A percentile compares a stretch with the other conserved stretches of the same genome.
These are phyloP conservation scores for Cyberlindnera lachancei DNA, from an alignment of 805 yeast genomes.

Conservation along the genomic window DNA sequence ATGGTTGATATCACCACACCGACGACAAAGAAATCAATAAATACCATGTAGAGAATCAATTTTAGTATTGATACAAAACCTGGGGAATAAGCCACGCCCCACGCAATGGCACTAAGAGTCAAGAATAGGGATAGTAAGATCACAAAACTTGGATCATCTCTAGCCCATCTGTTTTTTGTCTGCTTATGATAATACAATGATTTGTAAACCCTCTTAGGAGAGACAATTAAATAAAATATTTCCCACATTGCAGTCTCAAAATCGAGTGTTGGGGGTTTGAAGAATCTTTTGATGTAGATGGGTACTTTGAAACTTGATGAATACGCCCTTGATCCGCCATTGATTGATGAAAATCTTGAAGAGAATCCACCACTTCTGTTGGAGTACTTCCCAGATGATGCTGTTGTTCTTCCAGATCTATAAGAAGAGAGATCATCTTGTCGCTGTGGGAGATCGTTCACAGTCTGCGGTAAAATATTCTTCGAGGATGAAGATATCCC, in stretches of 20 bases:
- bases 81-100: slow-evolving; percentile 83
- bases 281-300: slow-evolving; percentile 34
- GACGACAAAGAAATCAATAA: slow-evolving; percentile 67
- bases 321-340: slow-evolving; percentile 2
- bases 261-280: slow-evolving; percentile 76
- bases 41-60: slow-evolving; percentile 74
- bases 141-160: slow-evolving; percentile 90
- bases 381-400: slow-evolving; percentile 3
- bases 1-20: slow-evolving; percentile 66
- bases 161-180: slow-evolving; percentile 70
- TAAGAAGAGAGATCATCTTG: slow-evolving; percentile 20
- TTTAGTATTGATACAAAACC: slow-evolving; percentile 51
- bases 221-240: slow-evolving; percentile 59
- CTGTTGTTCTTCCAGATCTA: slow-evolving; percentile 18
- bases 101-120: slow-evolving; percentile 70
- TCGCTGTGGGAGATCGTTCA: slow-evolving; percentile 10
- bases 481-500: slow-evolving; percentile 1
- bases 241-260: slow-evolving; percentile 95
- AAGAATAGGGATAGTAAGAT: slow-evolving; percentile 62
- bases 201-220: slow-evolving; percentile 78
- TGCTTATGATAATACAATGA: slow-evolving; percentile 78
- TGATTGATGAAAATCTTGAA: neutral
- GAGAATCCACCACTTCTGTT: slow-evolving; percentile 6
- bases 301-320: slow-evolving; percentile 23
- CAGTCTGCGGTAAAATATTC: slow-evolving; percentile 13